Conservation (phyloP, 176 grass and related monocot species). For the Lolium perenne region DNA sequence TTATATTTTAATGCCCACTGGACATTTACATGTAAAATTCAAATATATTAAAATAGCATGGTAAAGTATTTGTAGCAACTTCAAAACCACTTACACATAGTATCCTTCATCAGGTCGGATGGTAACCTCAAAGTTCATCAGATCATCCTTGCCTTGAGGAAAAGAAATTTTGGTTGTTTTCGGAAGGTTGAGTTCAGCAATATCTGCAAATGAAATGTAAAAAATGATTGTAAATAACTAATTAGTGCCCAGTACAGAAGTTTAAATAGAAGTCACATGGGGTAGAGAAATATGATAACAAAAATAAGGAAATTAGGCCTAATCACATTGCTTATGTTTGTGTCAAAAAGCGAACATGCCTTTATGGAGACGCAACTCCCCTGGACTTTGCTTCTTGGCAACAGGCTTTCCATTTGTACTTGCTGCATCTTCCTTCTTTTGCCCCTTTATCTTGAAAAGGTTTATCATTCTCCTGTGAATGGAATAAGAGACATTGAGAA, state of each 20-base stretch:
- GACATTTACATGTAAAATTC: neutral
- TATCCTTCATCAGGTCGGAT: slow-evolving; percentile 75
- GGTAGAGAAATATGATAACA: neutral
- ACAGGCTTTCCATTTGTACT: slow-evolving; percentile 51
- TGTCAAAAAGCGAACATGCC: slow-evolving; percentile 38
- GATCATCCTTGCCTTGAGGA: slow-evolving; percentile 77
- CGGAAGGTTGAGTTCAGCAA: slow-evolving; percentile 72
- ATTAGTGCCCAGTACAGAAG: neutral
- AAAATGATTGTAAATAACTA: neutral
- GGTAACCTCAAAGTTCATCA: slow-evolving; percentile 73
- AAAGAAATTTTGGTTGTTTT: slow-evolving; percentile 68
- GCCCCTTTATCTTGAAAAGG: slow-evolving; percentile 66
- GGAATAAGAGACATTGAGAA: neutral
- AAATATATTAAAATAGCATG: neutral
- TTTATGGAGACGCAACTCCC: slow-evolving; percentile 72
- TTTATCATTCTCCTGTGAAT: slow-evolving; percentile 59
- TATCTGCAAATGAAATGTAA: slow-evolving; percentile 47
- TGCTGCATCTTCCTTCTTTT: slow-evolving; percentile 56
- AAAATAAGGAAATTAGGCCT: neutral
- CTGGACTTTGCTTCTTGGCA: slow-evolving; percentile 65
- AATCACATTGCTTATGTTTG: neutral
- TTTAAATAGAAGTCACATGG: neutral
- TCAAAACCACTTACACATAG: slow-evolving; percentile 59
- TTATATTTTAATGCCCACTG: neutral
- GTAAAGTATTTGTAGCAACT: neutral